Conservation (phyloP, 228 moss, liverwort and hornwort species). For the Sphagnum magellanicum region DNA sequence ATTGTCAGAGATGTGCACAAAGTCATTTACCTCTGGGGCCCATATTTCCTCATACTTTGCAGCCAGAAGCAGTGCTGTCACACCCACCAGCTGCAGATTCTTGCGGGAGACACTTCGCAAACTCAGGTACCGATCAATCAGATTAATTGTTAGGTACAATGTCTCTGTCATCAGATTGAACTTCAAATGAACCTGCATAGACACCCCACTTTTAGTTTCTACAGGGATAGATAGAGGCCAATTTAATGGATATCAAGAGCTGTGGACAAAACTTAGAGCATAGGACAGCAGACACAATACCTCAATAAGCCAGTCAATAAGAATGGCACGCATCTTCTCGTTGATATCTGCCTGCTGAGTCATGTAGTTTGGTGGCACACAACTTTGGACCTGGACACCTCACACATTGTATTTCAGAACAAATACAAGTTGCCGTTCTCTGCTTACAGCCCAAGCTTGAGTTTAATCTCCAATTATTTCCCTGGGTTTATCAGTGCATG, state of each 20-base stretch:
- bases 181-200: conserved; percentile 45
- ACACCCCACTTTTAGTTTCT: too few species aligned
- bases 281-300: conserved; percentile 5
- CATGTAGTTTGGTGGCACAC: conserved; percentile 52
- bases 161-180: conserved; percentile 62
- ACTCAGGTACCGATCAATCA: conserved; percentile 51
- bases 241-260: neutral
- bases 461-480: too few species aligned
- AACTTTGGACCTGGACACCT: conserved; percentile 30
- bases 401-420: neutral
- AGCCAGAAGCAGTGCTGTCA: conserved; percentile 64
- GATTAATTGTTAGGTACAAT: conserved; percentile 52
- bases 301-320: conserved; percentile 66
- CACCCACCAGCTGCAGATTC: conserved; percentile 53
- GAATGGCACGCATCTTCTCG: conserved; percentile 60
- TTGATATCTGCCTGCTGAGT: conserved; percentile 45
- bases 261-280: neutral
- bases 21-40: conserved; percentile 48
- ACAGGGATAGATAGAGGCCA: neutral
- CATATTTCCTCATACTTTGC: conserved; percentile 66
- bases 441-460: too few species aligned
- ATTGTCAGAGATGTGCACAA: conserved; percentile 55
- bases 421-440: neutral
- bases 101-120: conserved; percentile 38
- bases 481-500: too few species aligned